phyloP scores from a whole-genome alignment of 306 rosid genomes.

The Inga leiocalycina region DNA sequence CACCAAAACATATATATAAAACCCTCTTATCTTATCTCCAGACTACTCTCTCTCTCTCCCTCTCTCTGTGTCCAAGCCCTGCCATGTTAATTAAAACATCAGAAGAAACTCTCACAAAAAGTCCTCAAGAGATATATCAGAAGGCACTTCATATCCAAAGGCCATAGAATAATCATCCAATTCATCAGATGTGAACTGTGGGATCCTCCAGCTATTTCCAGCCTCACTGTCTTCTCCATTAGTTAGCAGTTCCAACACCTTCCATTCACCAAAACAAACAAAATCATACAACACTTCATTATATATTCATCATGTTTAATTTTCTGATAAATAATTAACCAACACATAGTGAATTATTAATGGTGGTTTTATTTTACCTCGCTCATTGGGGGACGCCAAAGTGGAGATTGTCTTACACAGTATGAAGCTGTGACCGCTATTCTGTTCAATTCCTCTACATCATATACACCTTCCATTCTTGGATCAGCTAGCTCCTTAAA shows the following conservation, averaged over 20 bases:
- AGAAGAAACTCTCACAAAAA: constrained; percentile 37
- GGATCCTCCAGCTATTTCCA: constrained; percentile 69
- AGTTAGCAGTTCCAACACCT: constrained; percentile 77
- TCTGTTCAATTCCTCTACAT: constrained; percentile 62
- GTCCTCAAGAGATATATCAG: constrained; percentile 60
- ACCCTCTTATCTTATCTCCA: background rate
- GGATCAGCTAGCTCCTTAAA: constrained; percentile 73
- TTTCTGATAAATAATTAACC: background rate
- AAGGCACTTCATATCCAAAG: constrained; percentile 77
- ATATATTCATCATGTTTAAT: background rate
- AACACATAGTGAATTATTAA: background rate
- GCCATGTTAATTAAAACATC: background rate
- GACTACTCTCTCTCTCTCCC: background rate
- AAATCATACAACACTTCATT: background rate
- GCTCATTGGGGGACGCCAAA: constrained; percentile 77
- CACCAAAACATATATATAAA: background rate
- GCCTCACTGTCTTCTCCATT: constrained; percentile 58
- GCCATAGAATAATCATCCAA: constrained; percentile 88
- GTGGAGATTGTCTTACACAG: constrained; percentile 78
- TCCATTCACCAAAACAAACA: background rate
- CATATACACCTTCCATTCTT: constrained; percentile 65
- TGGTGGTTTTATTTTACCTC: constrained; percentile 52
- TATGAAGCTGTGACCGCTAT: constrained; percentile 75
- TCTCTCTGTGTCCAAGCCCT: background rate
- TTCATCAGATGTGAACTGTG: constrained; percentile 77